Percentiles rank a stretch among this genome's conserved stretches.
Conservation (phyloP, 257 asterid genomes). For the Coffea eugenioides region DNA sequence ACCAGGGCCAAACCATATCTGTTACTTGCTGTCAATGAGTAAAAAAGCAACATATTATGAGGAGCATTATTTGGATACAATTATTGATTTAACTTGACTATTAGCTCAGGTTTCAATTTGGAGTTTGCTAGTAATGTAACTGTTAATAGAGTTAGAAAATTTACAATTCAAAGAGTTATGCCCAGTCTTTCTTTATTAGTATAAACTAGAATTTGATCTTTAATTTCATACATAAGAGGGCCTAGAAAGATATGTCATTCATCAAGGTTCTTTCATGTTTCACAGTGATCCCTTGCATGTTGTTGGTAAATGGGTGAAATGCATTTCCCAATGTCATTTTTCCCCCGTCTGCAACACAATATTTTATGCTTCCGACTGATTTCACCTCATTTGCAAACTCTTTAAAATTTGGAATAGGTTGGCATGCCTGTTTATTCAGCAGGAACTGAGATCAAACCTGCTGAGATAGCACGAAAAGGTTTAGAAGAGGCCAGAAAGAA, state of each 20-base stretch:
- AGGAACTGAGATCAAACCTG: conserved; percentile 86
- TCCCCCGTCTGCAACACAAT: background rate
- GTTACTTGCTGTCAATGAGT: conserved; percentile 1
- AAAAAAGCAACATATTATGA: background rate
- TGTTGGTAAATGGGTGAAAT: background rate
- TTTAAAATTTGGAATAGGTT: conserved; percentile 57
- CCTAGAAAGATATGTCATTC: background rate
- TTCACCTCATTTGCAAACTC: conserved; percentile 26
- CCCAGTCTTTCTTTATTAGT: no score
- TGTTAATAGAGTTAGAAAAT: background rate
- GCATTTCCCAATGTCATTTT: background rate
- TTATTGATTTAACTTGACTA: background rate
- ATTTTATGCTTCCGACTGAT: background rate
- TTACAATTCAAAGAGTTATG: background rate
- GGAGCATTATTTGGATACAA: background rate
- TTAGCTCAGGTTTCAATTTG: background rate
- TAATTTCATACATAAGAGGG: background rate
- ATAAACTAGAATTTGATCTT: background rate
- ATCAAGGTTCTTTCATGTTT: background rate
- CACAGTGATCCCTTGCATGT: background rate
- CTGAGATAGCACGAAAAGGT: conserved; percentile 90
- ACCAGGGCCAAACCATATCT: background rate
- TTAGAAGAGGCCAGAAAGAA: conserved; percentile 77
- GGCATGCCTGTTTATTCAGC: conserved; percentile 93
- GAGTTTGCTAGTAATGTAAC: background rate